Evolutionary conservation across 2,329 filamentous ascomycete species (phyloP), one percentile per base, ranked within the genome.

Genomic region (Ophiostoma sp.): DNA sequence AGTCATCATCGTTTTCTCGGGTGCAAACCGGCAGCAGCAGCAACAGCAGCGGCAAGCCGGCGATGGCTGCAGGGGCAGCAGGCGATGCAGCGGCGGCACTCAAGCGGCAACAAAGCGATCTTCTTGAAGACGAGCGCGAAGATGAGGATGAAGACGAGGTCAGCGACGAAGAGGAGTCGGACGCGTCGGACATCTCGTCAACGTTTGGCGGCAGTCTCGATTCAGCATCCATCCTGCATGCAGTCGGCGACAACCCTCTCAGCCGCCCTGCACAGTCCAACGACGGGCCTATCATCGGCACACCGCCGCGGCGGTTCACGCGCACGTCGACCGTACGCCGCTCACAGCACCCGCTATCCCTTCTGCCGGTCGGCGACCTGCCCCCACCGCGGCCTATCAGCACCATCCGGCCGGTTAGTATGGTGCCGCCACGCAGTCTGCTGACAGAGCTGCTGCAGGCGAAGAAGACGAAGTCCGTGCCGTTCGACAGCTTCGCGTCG

Each of bases 401-500:
- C 75, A 84, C 81, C n/a, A 82, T 86, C 60, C 80, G 87, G 40
- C 87, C 87, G 0, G 77, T 87, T 67, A 93, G 90, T 76, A 85
- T 89, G 76, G 79, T 87, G 41, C 86, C 89, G 65, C 89, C 90
- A 1, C 86, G 87, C 71, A 92, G 90, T 77, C 78, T 91, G 65
- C 79, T 93, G 36, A 90, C 90, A 0, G 88, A 88, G 67, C 87
- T 89, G 5, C 81, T 94, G 38, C 90, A 89, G 73, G 89, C 88
- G 42, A 91, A 89, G 76, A 87, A 89, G 72, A 89, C 89, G 72
- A 84, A 85, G 7, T 84, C 85, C 5, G 87, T 90, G 74, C 90
- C 91, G 0, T 89, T 94, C 72, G 90, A 93, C 73, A 84, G 85
- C 38, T 95, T 92, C 77, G 90, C 90, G 1, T 85, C 88, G 16